A percentile compares a stretch with the other conserved stretches of the same genome.
phyloP scores from a whole-genome alignment of 305 asterid genomes.

The Solanum chacoense region DNA sequence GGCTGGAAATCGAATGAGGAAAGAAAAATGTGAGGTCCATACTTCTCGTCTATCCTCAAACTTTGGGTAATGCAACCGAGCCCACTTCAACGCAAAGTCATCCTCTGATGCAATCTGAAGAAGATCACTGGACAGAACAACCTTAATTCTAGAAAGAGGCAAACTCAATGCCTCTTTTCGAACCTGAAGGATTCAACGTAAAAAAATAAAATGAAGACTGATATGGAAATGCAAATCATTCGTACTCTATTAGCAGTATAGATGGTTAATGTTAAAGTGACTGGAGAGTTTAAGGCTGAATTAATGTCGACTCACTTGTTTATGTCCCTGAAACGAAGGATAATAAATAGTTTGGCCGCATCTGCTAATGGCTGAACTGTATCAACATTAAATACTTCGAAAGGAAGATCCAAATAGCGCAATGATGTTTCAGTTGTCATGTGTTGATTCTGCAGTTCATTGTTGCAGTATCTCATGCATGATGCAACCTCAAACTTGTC shows the following conservation, averaged over 20 bases:
- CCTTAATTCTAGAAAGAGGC: slow-evolving; percentile 66
- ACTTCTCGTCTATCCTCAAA: slow-evolving; percentile 50
- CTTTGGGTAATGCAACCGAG: slow-evolving; percentile 46
- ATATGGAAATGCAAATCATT: background rate
- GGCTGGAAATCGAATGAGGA: slow-evolving; percentile 59
- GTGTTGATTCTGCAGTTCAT: slow-evolving; percentile 36
- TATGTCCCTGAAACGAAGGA: slow-evolving; percentile 52
- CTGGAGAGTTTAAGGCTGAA: background rate
- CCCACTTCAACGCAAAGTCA: slow-evolving; percentile 66
- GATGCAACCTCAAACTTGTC: slow-evolving; percentile 74
- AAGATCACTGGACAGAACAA: slow-evolving; percentile 55
- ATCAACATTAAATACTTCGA: slow-evolving; percentile 46
- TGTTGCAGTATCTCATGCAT: slow-evolving; percentile 76
- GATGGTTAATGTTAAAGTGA: too few relatives aligned
- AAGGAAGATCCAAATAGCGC: slow-evolving; percentile 81
- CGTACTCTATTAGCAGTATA: background rate
- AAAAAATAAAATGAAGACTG: background rate
- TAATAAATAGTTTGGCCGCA: slow-evolving; percentile 62
- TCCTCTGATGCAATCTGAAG: slow-evolving; percentile 79
- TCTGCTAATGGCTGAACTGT: slow-evolving; percentile 54
- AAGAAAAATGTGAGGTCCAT: slow-evolving; percentile 42
- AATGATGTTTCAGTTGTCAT: slow-evolving; percentile 77
- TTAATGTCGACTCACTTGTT: slow-evolving; percentile 37
- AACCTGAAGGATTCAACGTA: slow-evolving; percentile 17
- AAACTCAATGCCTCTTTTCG: slow-evolving; percentile 59